A percentile compares a stretch with the other conserved stretches of the same genome.
These are phyloP conservation scores for Pythium angustatum DNA, from an alignment of 352 stramenopile genomes.

Conservation along the genomic window DNA sequence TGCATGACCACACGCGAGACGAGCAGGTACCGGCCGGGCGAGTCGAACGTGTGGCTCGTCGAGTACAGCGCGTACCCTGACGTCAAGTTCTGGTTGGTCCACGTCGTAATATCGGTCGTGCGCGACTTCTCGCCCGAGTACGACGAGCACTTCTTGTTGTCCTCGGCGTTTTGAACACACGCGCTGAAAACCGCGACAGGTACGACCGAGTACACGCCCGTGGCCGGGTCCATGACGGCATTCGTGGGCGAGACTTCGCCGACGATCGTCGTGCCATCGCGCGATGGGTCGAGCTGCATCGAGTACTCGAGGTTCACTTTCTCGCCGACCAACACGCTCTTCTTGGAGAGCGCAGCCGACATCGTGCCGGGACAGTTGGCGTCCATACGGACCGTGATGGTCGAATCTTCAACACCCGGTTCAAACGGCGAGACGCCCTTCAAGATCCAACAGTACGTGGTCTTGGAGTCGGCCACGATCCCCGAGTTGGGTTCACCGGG, in stretches of 20 bases:
- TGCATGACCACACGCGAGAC: constrained; percentile 72
- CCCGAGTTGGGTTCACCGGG: constrained; percentile 41
- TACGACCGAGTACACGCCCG: constrained; percentile 59
- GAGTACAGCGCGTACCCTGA: constrained; percentile 52
- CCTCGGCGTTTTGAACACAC: constrained; percentile 52
- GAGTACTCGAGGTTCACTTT: constrained; percentile 60
- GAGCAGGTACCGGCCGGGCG: constrained; percentile 64
- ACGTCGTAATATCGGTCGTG: constrained; percentile 55
- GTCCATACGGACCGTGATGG: constrained; percentile 63
- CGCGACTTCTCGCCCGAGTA: constrained; percentile 60
- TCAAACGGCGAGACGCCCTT: constrained; percentile 65
- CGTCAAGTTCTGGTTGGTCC: constrained; percentile 66
- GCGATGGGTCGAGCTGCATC: constrained; percentile 58
- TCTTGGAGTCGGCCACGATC: constrained; percentile 61
- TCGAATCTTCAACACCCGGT: constrained; percentile 39
- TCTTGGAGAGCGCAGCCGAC: constrained; percentile 58
- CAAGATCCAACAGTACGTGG: constrained; percentile 76
- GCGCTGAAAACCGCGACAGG: constrained; percentile 71
- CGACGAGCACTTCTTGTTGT: constrained; percentile 57
- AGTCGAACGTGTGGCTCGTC: constrained; percentile 54
- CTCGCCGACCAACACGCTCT: constrained; percentile 47
- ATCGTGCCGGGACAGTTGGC: constrained; percentile 68
- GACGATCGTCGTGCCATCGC: constrained; percentile 55
- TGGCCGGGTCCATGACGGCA: constrained; percentile 53
- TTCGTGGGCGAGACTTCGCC: constrained; percentile 64